Evolutionary conservation across 768 basidiomycete genomes (phyloP), one percentile per base, ranked within the genome.

Genomic region (Lentinus tigrinus): DNA sequence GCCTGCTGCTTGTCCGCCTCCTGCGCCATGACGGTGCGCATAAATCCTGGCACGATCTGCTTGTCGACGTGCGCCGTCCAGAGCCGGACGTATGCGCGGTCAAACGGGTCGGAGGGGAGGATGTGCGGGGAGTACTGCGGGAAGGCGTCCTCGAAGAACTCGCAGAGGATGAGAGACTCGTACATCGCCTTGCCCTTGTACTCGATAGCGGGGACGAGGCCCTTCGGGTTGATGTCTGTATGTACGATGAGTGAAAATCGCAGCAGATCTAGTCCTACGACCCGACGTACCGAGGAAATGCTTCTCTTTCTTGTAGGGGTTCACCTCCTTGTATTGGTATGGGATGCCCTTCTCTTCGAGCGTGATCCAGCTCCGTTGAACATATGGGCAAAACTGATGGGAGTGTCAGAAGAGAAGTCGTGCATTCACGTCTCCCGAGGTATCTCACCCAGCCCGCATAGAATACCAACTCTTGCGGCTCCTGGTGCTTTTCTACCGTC

Each of bases 291-390:
- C 78, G 28, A 84, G 73, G 65, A 83, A 84, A 40, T 81, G 76
- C 16, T 76, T 71, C 64, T 83, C 83, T 63, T 88, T 88, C 72
- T 85, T 85, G 75, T 88, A 89, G 2, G 86, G 85, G 69, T 87
- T 85, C 21, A 84, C 78, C 66, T 88, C 84, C 57, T 79, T 79
- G 67, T 86, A 87, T 60, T 85, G 84, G 64, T 89, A 89, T 1
- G 82, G 81, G 27, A 89, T 81, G 0, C 80, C 79, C 53, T 77
- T 81, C 66, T 88, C 87, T 65, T 90, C 86, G 4, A 89, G 74
- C 0, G 80, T 70, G 51, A 89, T 84, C 88, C 88, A 89, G 13
- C 75, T 74, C 10, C 87, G 76, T 67, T 85, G 83, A 21, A 81
- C 82, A 51, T 73, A 85, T 0, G 84, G 84, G 61, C 84, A 85